phyloP scores from a whole-genome alignment of 192 early-diverging fungal species.

The Mortierella claussenii region DNA sequence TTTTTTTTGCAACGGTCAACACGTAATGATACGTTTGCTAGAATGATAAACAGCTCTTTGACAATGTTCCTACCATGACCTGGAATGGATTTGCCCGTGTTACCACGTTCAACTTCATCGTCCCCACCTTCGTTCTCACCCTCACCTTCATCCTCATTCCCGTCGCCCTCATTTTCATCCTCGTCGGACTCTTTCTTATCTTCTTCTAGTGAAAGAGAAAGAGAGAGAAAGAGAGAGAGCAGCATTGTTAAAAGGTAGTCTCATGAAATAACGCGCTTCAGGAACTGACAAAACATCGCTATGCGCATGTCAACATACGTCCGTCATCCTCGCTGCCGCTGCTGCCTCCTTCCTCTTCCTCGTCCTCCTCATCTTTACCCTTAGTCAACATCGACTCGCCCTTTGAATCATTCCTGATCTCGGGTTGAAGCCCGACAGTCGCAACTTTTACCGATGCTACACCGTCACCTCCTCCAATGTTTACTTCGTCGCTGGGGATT shows the following conservation, averaged over 20 bases:
- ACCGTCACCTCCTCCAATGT: background rate
- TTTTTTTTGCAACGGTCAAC: no score
- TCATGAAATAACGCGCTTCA: background rate
- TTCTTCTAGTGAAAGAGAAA: background rate
- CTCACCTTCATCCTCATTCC: background rate
- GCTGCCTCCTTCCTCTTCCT: background rate
- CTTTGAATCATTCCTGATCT: conserved; percentile 8
- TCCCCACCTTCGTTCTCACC: background rate
- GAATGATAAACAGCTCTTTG: no score
- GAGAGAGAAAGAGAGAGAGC: background rate
- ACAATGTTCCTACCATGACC: no score
- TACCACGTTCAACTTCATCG: conserved; percentile 1
- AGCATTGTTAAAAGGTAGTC: background rate
- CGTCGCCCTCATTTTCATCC: background rate
- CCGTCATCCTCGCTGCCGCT: background rate
- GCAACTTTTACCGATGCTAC: no score
- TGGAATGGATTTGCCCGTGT: no score
- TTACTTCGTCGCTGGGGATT: background rate
- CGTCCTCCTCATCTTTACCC: background rate
- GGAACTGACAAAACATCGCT: background rate
- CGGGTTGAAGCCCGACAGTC: background rate
- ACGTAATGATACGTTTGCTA: no score
- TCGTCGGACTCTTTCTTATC: conserved; percentile 1
- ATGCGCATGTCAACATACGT: background rate
- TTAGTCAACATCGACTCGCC: no score